Percentiles rank a stretch among this genome's conserved stretches.
These are phyloP conservation scores for Aspergillus fructus DNA, from an alignment of 2,329 filamentous ascomycete genomes.

Conservation along the genomic window DNA sequence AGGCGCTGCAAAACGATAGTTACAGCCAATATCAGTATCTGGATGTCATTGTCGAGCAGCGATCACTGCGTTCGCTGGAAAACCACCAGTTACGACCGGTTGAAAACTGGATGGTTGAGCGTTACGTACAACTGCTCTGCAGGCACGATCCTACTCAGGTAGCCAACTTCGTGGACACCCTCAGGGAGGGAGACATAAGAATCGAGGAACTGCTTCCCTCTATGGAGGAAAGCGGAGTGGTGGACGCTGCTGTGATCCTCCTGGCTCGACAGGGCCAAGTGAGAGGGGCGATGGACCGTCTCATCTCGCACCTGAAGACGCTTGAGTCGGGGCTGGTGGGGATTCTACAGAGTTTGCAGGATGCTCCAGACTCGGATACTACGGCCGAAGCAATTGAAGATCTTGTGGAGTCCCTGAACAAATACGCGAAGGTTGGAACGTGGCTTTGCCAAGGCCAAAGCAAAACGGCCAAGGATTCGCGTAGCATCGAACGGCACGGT, in stretches of 20 bases:
- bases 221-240: constrained; percentile 84
- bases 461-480: constrained; percentile 52
- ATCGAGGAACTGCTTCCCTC: constrained; percentile 79
- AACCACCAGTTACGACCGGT: constrained; percentile 29
- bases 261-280: constrained; percentile 87
- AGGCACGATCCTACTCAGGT: constrained; percentile 78
- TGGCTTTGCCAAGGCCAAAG: constrained; percentile 92
- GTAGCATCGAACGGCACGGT: constrained; percentile 31
- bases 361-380: constrained; percentile 56
- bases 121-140: constrained; percentile 90
- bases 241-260: constrained; percentile 89
- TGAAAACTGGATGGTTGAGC: constrained; percentile 68
- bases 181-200: constrained; percentile 74
- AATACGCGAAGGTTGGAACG: constrained; percentile 88
- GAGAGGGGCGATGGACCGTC: constrained; percentile 76
- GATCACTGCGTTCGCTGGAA: constrained; percentile 37
- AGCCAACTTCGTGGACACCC: constrained; percentile 74
- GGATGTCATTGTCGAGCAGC: constrained; percentile 69
- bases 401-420: constrained; percentile 74
- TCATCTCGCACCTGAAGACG: constrained; percentile 76
- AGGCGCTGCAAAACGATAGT: constrained; percentile 59
- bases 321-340: constrained; percentile 77
- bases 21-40: constrained; percentile 76
- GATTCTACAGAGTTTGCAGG: constrained; percentile 62
- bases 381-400: constrained; percentile 69